Base-by-base conservation (phyloP, 768 basidiomycete species). In the Leccinum rimulosum region DNA sequence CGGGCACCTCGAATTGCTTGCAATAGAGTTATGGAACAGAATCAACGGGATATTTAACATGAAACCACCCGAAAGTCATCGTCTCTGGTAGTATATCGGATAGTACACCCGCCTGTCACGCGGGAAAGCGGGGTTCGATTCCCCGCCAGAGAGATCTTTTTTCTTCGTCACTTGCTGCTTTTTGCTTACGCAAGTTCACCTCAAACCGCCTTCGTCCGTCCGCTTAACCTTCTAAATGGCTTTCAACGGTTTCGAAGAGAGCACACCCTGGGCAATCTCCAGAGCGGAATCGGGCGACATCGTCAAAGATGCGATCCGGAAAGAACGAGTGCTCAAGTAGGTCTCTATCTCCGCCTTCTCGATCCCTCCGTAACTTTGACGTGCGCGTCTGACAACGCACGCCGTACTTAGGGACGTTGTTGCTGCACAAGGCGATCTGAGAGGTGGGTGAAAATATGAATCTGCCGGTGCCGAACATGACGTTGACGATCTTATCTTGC, bases 291-390 rank as follows among this genome's bases (percentile, higher is more conserved):
- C 80, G 19, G 83, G 79, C 50, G 88, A 92, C 67, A 79, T 89
- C 40, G 81, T 94, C 40, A 84, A 84, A 62, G 89, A 91, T 64
- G 86, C 92, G 7, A 77, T 94, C 54, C 80, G 75, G 70, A 94
- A 93, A 66, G 92, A 94, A 69, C 78, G 86, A 57, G 64, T 89
- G 9, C 82, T 94, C 70, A 90, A 87, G 92, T 93, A 61, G 40
- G 85, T 75, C 30, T 56, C 22, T 35, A 40, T 40, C 36, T 17
- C 38, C 38, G 40, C n/a, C n/a, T 45, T 19, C 43, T 45, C 7
- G 19, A 19, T 40, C 22, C 11, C 11, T 45, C 19, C 19, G 43
- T 45, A 45, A 45, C 9, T 19, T 45, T 19, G 43, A 52, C 38
- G 9, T 8, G 47, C 25, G 14, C 40, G 10, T 30, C 59, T 55